These are phyloP conservation scores for Sphaerosporella brunnea DNA, from an alignment of 495 filamentous ascomycete genomes.

Conservation along the genomic window DNA sequence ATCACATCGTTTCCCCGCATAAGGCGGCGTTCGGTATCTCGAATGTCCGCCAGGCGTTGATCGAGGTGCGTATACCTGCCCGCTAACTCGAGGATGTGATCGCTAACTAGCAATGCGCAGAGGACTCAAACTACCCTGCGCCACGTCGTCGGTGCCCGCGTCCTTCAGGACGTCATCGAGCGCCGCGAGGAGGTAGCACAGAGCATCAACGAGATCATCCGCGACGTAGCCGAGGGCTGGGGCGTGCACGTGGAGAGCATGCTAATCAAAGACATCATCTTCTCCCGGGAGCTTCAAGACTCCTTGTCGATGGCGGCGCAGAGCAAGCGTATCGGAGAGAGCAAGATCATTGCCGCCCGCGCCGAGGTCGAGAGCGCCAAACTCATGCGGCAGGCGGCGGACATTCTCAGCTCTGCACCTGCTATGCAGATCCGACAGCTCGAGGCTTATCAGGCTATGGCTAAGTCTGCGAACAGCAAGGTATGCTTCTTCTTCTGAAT, in stretches of 20 bases:
- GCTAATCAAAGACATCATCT: slow-evolving; percentile 99
- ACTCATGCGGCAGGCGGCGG: slow-evolving; percentile 92
- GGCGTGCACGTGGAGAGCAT: slow-evolving; percentile 93
- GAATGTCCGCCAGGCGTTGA: slow-evolving; percentile 83
- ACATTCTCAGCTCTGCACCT: slow-evolving; percentile 80
- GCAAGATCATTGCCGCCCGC: slow-evolving; percentile 91
- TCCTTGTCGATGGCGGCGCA: slow-evolving; percentile 99
- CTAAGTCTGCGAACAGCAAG: slow-evolving; percentile 89
- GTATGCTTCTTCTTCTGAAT: slow-evolving; percentile 99
- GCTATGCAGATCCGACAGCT: slow-evolving; percentile 98
- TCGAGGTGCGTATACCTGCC: slow-evolving; percentile 54
- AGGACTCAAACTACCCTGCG: slow-evolving; percentile 95
- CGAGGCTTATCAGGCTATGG: slow-evolving; percentile 99
- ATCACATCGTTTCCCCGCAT: slow-evolving; percentile 88
- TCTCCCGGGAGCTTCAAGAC: slow-evolving; percentile 88
- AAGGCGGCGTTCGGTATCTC: slow-evolving; percentile 93
- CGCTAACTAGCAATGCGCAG: too few relatives aligned
- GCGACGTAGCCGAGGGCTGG: slow-evolving; percentile 86
- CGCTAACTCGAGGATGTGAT: too few relatives aligned
- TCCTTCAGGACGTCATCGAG: slow-evolving; percentile 97
- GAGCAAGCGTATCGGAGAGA: slow-evolving; percentile 93
- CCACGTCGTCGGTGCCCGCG: slow-evolving; percentile 89
- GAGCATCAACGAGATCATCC: slow-evolving; percentile 92
- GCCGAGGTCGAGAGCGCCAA: slow-evolving; percentile 96
- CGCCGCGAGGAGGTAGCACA: slow-evolving; percentile 92